phyloP scores from a whole-genome alignment of 176 grass and related monocot genomes.

The Themeda triandra region DNA sequence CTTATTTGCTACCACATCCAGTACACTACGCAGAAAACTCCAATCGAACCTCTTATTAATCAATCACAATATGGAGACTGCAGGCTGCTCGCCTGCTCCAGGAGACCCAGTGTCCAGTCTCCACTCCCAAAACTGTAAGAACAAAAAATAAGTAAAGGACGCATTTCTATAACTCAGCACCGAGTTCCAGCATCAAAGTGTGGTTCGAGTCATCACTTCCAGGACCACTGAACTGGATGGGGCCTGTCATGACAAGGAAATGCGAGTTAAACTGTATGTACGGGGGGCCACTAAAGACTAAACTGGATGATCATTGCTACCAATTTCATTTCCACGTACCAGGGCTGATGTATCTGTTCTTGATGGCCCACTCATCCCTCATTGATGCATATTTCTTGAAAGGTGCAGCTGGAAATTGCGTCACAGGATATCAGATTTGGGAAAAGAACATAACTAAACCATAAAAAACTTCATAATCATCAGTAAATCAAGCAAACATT shows the following conservation, averaged over 20 bases:
- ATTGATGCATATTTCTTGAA: conserved; percentile 86
- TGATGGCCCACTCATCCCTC: conserved; percentile 85
- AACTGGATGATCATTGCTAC: background rate
- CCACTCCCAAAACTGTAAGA: conserved; percentile 41
- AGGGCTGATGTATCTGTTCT: conserved; percentile 95
- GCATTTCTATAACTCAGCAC: conserved; percentile 42
- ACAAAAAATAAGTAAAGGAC: background rate
- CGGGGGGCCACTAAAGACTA: background rate
- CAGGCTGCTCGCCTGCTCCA: background rate
- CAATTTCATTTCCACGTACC: conserved; percentile 35
- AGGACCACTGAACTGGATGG: conserved; percentile 89
- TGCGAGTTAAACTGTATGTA: background rate
- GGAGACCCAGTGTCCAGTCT: background rate
- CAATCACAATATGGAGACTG: background rate
- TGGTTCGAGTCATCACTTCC: conserved; percentile 78
- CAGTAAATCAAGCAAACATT: background rate
- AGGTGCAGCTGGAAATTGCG: conserved; percentile 62
- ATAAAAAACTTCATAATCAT: background rate
- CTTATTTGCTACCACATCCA: conserved; percentile 37
- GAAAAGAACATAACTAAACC: background rate
- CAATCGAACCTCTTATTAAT: conserved; percentile 38
- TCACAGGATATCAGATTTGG: conserved; percentile 1
- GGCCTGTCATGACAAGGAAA: conserved; percentile 38
- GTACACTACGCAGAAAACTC: conserved; percentile 1
- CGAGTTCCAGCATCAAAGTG: conserved; percentile 86